Evolutionary conservation across 2,329 filamentous ascomycete species (phyloP).

Genomic region (Aspergillus sp.): DNA sequence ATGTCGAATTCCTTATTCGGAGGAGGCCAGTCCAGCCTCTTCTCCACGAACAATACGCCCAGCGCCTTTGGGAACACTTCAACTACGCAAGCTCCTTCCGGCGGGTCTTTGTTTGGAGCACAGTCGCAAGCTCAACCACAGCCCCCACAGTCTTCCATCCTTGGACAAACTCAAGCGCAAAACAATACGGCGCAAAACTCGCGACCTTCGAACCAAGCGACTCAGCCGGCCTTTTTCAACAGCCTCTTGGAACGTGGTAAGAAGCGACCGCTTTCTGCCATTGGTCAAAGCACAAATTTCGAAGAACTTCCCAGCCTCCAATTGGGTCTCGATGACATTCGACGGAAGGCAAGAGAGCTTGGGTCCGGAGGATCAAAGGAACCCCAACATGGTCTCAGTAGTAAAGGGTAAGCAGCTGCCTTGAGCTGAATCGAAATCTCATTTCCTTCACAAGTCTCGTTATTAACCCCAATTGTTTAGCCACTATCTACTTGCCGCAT

Average conservation of each 20-base stretch:
- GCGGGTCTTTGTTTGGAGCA: conserved; percentile 25
- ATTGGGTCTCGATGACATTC: conserved; percentile 85
- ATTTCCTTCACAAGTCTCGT: too few relatives aligned
- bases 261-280: conserved; percentile 66
- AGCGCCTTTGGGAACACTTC: conserved; percentile 24
- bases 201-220: conserved; percentile 27
- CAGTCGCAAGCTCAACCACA: conserved; percentile 25
- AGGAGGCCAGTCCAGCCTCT: conserved; percentile 24
- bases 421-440: background rate
- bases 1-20: conserved; percentile 26
- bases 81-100: conserved; percentile 20
- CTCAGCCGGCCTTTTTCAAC: conserved; percentile 62
- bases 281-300: conserved; percentile 53
- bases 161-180: conserved; percentile 28
- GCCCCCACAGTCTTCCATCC: conserved; percentile 21
- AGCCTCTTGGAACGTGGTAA: conserved; percentile 62
- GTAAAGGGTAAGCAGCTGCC: conserved; percentile 51
- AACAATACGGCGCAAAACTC: conserved; percentile 20
- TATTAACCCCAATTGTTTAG: conserved; percentile 40
- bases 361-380: conserved; percentile 61
- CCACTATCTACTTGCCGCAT: conserved; percentile 89
- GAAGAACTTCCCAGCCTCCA: conserved; percentile 86
- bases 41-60: conserved; percentile 25
- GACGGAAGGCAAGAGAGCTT: conserved; percentile 70
- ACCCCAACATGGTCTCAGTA: conserved; percentile 41